phyloP scores from a whole-genome alignment of 2,329 filamentous ascomycete genomes.

The Sporothrix brasiliensis region DNA sequence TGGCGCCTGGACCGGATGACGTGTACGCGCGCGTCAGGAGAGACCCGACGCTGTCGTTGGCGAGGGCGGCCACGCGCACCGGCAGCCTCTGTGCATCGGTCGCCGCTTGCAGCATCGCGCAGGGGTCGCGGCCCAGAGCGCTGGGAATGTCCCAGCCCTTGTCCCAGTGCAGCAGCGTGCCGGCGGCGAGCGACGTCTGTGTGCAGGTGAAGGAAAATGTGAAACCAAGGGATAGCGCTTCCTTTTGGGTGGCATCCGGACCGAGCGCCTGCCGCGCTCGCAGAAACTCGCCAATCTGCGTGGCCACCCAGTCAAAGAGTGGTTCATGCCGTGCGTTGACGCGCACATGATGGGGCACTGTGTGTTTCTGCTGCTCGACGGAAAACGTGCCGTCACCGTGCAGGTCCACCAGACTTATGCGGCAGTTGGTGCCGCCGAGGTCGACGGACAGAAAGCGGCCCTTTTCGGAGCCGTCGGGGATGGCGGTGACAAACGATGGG shows the following conservation, averaged over 20 bases:
- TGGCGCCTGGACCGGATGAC: conserved; percentile 74
- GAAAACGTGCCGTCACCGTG: conserved; percentile 94
- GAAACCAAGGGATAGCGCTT: conserved; percentile 84
- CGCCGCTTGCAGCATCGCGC: conserved; percentile 81
- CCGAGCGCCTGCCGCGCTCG: conserved; percentile 50
- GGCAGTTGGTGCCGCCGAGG: conserved; percentile 94
- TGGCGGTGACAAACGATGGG: conserved; percentile 89
- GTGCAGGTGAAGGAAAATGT: conserved; percentile 97
- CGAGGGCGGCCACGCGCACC: conserved; percentile 91
- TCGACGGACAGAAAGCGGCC: conserved; percentile 94
- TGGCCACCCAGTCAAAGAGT: conserved; percentile 87
- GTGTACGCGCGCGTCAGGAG: conserved; percentile 91
- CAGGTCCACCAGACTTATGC: conserved; percentile 89
- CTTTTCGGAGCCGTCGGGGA: conserved; percentile 96
- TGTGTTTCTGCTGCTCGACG: conserved; percentile 86
- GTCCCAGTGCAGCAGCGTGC: conserved; percentile 91
- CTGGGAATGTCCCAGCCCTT: conserved; percentile 97
- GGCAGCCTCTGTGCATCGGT: conserved; percentile 83
- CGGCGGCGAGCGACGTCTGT: conserved; percentile 91
- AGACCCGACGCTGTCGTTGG: conserved; percentile 96
- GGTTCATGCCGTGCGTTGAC: conserved; percentile 79
- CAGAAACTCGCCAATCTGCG: conserved; percentile 90
- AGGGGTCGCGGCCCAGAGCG: conserved; percentile 90
- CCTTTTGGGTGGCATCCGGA: conserved; percentile 56
- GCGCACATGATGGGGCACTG: conserved; percentile 89